Evolutionary conservation across 768 basidiomycete species (phyloP).

Genomic region (Hebeloma cylindrosporum): DNA sequence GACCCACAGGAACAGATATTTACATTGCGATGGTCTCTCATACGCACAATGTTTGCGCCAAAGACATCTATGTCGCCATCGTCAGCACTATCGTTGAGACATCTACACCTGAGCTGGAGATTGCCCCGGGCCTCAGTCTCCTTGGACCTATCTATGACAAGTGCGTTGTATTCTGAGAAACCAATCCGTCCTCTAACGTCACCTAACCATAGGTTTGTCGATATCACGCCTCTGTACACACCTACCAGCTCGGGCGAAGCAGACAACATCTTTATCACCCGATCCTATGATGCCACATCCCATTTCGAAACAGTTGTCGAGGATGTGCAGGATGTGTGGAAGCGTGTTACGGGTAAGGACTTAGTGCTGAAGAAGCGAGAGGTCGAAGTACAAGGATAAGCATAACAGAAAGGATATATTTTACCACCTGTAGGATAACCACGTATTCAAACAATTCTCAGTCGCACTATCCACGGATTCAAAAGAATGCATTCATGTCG

Average conservation of each 20-base stretch:
- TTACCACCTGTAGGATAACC: constrained; percentile 4
- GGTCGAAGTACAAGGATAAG: constrained; percentile 53
- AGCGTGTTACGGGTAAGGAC: constrained; percentile 74
- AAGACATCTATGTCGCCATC: constrained; percentile 94
- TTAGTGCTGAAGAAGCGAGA: constrained; percentile 90
- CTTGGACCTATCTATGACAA: constrained; percentile 94
- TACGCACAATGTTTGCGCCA: constrained; percentile 96
- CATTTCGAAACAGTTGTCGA: constrained; percentile 99
- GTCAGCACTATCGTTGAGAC: constrained; percentile 99
- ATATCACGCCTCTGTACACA: constrained; percentile 83
- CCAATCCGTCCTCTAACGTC: not conserved
- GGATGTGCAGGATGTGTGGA: constrained; percentile 96
- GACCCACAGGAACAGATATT: constrained; percentile 64
- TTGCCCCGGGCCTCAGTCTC: constrained; percentile 87
- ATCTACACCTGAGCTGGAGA: constrained; percentile 86
- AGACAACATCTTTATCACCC: constrained; percentile 96
- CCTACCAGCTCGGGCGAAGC: constrained; percentile 78
- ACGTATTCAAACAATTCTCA: not conserved
- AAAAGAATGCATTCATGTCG: constrained; percentile 79
- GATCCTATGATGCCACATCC: constrained; percentile 96
- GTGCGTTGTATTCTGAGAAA: constrained; percentile 44
- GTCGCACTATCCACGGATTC: constrained; percentile 12
- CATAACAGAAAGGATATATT: constrained; percentile 3
- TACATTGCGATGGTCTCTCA: constrained; percentile 98
- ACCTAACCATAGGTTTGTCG: constrained; percentile 68